Evolutionary conservation across 441 rosid species (phyloP), one percentile per base, ranked within the genome.

Genomic region (Populus hybrid): DNA sequence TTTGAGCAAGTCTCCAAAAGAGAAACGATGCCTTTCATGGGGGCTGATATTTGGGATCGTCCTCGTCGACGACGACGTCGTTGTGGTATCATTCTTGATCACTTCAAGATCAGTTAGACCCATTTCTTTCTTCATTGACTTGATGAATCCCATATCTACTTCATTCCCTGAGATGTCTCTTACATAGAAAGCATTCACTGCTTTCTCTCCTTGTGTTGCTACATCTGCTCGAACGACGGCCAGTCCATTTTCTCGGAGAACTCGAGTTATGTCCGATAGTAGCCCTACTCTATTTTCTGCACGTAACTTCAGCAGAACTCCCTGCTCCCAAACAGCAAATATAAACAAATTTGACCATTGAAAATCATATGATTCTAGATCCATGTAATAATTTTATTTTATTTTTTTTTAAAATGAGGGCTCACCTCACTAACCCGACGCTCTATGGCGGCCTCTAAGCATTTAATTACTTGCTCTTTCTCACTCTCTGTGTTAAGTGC

Each of bases 91-190:
- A 28, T 83, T 81, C 76, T 80, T 85, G 18, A 87, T 30, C 32
- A 30, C 91, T 28, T 85, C 89, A 3, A 91, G 82, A 5, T 87
- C 84, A 19, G 87, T 74, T 0, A 87, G 86, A 65, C 89, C 94
- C 92, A 91, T 89, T 72, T 93, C 92, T 81, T 79, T 89, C 86
- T 87, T 90, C 72, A 90, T 77, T 3, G 90, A 89, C 73, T 93
- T 85, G 8, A 90, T 84, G 46, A 89, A 87, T 71, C 86, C 91
- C 91, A 86, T 84, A 61, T 89, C 96, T 0, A 87, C 86, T 76
- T 87, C 85, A 53, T 89, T 89, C 1, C 92, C 95, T 5, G 90
- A 85, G 2, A 84, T 81, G 74, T 84, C 91, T 65, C 81, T 87
- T 24, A 92, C 82, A 67, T 91, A 91, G 73, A 91, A 92, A 5